Conservation (phyloP, 257 asterid species). For the Thymus mandschuricus region DNA sequence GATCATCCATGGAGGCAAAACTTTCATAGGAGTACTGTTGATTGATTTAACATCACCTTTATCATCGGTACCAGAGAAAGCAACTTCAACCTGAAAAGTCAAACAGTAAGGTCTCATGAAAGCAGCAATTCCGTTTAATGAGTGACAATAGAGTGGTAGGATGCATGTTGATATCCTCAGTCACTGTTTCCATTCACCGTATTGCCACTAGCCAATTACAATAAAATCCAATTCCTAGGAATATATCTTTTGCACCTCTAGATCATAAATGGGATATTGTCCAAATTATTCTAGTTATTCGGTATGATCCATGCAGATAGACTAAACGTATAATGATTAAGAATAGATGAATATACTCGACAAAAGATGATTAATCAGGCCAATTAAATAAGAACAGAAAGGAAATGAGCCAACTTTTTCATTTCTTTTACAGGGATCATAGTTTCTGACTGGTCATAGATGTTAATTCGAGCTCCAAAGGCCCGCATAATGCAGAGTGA, state of each 20-base stretch:
- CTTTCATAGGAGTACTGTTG: slow-evolving; percentile 63
- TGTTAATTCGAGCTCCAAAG: neutral
- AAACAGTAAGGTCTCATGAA: slow-evolving; percentile 24
- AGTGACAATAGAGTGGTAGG: slow-evolving; percentile 5
- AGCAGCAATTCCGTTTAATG: slow-evolving; percentile 12
- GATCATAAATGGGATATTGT: slow-evolving; percentile 21
- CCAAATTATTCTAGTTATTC: slow-evolving; percentile 19
- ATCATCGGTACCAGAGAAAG: slow-evolving; percentile 77
- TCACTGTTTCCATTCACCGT: neutral
- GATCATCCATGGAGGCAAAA: slow-evolving; percentile 98
- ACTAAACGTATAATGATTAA: slow-evolving; percentile 21
- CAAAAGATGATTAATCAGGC: slow-evolving; percentile 6
- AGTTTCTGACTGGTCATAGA: neutral
- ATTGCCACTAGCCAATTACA: slow-evolving; percentile 9
- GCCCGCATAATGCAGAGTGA: neutral
- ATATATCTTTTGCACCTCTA: neutral
- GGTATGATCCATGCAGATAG: slow-evolving; percentile 3
- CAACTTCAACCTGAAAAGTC: slow-evolving; percentile 85
- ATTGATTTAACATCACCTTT: slow-evolving; percentile 66
- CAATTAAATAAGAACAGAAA: neutral
- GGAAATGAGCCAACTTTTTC: neutral
- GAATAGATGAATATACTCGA: neutral
- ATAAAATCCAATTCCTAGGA: slow-evolving; percentile 15
- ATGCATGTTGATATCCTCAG: neutral
- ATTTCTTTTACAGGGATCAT: slow-evolving; percentile 5